Evolutionary conservation across 208 protist genomes (phyloP).

Genomic region (Vickermania spadyakhi): DNA sequence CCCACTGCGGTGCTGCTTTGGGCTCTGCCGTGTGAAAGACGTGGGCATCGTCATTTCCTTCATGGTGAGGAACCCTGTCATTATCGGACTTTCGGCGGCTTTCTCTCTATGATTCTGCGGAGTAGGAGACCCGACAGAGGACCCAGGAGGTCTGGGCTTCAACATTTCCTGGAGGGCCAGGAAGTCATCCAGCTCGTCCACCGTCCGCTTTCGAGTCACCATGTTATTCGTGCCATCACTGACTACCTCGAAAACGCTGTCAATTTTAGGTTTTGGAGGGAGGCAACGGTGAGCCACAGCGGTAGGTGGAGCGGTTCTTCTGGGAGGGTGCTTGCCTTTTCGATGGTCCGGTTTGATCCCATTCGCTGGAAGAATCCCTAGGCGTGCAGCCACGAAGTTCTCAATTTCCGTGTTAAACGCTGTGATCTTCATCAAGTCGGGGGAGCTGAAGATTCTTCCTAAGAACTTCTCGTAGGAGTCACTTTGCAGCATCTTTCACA

Average conservation of each 20-base stretch:
- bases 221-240: not conserved
- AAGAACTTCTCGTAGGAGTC: conserved; percentile 3
- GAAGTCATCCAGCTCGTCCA: not conserved
- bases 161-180: not conserved
- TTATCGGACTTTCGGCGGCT: not conserved
- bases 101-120: no score
- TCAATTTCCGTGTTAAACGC: conserved; percentile 1
- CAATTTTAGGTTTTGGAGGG: not conserved
- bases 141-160: not conserved
- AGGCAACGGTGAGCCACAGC: not conserved
- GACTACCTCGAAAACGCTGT: not conserved
- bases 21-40: no score
- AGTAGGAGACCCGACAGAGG: not conserved
- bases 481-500: not conserved
- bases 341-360: no score
- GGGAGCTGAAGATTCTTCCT: conserved; percentile 1
- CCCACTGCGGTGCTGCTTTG: no score
- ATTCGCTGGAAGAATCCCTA: not conserved
- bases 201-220: not conserved
- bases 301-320: not conserved
- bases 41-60: no score
- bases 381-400: not conserved
- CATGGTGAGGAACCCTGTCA: no score
- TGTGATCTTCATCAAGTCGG: conserved; percentile 1
- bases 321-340: not conserved